Evolutionary conservation across 257 asterid genomes (phyloP).

Genomic region (Striga asiatica): DNA sequence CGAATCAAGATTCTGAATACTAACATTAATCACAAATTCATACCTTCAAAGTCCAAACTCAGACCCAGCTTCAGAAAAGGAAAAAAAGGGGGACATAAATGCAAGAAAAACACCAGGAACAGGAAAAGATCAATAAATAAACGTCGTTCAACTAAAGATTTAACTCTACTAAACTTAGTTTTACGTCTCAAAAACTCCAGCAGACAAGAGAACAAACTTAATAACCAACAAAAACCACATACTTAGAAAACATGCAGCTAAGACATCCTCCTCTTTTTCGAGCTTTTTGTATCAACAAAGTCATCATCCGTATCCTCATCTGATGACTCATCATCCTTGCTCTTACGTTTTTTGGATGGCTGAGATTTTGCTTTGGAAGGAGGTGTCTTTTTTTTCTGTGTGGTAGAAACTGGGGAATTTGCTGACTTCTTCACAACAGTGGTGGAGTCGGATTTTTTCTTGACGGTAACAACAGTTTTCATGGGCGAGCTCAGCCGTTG

Average conservation of each 20-base stretch:
- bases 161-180: no score
- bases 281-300: slow-evolving; percentile 21
- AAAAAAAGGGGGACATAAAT: no score
- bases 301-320: slow-evolving; percentile 45
- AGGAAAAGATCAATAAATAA: no score
- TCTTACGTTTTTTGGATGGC: slow-evolving; percentile 47
- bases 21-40: no score
- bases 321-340: slow-evolving; percentile 28
- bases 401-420: slow-evolving; percentile 16
- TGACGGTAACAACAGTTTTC: slow-evolving; percentile 44
- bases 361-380: slow-evolving; percentile 24
- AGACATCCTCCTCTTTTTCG: slow-evolving; percentile 39
- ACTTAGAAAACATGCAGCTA: slow-evolving; percentile 2
- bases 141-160: no score
- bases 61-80: no score
- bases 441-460: slow-evolving; percentile 27
- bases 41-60: no score
- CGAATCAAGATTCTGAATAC: no score
- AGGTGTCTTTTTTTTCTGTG: slow-evolving; percentile 28
- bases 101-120: no score
- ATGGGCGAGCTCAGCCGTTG: slow-evolving; percentile 58
- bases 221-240: neutral
- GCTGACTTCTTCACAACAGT: slow-evolving; percentile 31
- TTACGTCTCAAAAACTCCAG: no score
- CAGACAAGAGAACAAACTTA: neutral